A percentile compares a stretch with the other conserved stretches of the same genome.
Evolutionary conservation across 2,329 filamentous ascomycete species (phyloP).

Genomic region (Sporothrix schenckii): DNA sequence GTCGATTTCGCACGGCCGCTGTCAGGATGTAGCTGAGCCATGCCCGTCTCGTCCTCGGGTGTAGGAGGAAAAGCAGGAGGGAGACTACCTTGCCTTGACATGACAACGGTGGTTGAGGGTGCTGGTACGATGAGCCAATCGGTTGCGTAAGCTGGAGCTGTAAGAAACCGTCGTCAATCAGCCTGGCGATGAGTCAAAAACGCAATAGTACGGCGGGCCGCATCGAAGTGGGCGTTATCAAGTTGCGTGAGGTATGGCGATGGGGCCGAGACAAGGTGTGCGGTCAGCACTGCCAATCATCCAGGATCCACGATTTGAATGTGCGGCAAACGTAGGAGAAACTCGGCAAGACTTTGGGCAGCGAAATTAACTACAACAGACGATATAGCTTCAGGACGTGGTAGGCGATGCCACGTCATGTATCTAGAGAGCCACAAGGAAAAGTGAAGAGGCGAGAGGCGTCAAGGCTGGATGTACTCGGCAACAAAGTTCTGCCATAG

Average conservation of each 20-base stretch:
- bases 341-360: neutral
- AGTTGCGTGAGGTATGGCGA: neutral
- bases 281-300: neutral
- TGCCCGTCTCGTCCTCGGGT: slow-evolving; percentile 29
- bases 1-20: slow-evolving; percentile 17
- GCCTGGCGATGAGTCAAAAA: neutral
- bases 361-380: neutral
- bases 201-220: neutral
- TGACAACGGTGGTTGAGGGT: neutral
- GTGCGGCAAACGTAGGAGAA: neutral
- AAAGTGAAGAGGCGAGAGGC: neutral
- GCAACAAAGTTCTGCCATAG: neutral
- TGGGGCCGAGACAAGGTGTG: neutral
- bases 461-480: neutral
- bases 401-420: neutral
- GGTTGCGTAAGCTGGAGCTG: neutral
- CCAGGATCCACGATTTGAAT: neutral
- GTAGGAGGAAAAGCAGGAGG: slow-evolving; percentile 15
- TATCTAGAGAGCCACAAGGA: neutral
- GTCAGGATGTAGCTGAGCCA: slow-evolving; percentile 25
- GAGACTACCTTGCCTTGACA: neutral
- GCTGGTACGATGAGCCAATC: neutral
- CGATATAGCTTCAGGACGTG: neutral
- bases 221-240: neutral
- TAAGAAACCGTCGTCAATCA: neutral